These are phyloP conservation scores for Fusarium miscanthi DNA, from an alignment of 2,329 filamentous ascomycete genomes.

Conservation along the genomic window DNA sequence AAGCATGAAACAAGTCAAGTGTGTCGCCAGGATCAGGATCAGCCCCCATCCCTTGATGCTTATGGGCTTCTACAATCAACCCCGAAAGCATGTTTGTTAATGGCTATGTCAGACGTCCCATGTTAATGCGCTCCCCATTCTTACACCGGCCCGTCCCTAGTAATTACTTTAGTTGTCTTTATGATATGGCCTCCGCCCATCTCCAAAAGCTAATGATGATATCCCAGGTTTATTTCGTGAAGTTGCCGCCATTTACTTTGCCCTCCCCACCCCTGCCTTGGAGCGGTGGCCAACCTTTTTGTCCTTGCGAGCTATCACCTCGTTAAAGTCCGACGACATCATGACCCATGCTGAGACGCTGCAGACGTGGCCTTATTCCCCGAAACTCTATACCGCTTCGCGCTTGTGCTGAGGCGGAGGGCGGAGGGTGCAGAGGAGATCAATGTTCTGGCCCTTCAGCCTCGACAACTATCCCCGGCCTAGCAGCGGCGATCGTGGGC, in stretches of 20 bases:
- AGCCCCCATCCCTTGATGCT: conserved; percentile 21
- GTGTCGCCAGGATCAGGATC: conserved; percentile 26
- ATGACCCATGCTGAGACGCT: conserved; percentile 5
- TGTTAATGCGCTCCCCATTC: conserved; percentile 34
- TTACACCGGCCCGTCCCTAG: conserved; percentile 46
- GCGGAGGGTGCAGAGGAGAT: conserved; percentile 31
- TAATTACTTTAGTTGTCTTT: conserved; percentile 33
- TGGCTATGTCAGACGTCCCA: conserved; percentile 27
- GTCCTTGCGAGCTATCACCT: conserved; percentile 10
- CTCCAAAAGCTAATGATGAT: conserved; percentile 16
- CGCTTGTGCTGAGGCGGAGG: background rate
- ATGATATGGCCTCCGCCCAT: conserved; percentile 26
- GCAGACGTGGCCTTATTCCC: conserved; percentile 22
- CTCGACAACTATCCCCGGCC: conserved; percentile 34
- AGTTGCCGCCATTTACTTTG: conserved; percentile 37
- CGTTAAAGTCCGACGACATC: conserved; percentile 1
- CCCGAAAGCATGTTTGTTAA: conserved; percentile 23
- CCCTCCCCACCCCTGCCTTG: conserved; percentile 1
- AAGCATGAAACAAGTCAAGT: conserved; percentile 38
- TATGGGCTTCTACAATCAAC: conserved; percentile 18
- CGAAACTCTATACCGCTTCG: conserved; percentile 18
- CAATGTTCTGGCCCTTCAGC: conserved; percentile 28
- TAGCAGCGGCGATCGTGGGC: conserved; percentile 45
- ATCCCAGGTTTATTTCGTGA: conserved; percentile 28
- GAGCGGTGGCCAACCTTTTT: conserved; percentile 9